Conservation (phyloP, 1,284 basidiomycete species). For the Leccinum laetum region DNA sequence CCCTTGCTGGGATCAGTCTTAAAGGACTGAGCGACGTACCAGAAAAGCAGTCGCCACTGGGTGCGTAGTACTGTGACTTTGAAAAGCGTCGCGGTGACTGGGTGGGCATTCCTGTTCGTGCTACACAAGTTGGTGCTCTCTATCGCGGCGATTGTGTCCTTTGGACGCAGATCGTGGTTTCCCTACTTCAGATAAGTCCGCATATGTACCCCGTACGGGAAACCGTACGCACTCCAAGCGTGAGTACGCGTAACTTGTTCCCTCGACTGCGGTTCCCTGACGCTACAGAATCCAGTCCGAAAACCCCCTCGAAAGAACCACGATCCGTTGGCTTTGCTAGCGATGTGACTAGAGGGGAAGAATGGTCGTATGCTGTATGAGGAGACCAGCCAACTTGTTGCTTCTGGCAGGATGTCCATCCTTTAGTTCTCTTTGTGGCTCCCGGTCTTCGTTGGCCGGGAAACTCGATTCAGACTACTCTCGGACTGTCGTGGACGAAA, state of each 20-base stretch:
- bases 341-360: neutral
- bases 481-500: neutral
- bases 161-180: conserved; percentile 10
- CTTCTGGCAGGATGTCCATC: conserved; percentile 21
- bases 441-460: conserved; percentile 30
- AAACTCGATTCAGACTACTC: conserved; percentile 25
- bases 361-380: conserved; percentile 20
- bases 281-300: neutral
- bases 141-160: conserved; percentile 13
- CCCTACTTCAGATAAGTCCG: neutral
- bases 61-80: conserved; percentile 20
- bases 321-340: neutral
- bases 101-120: conserved; percentile 12
- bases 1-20: neutral
- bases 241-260: neutral
- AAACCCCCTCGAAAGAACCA: neutral
- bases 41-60: conserved; percentile 36
- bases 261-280: neutral
- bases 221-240: neutral
- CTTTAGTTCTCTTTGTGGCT: conserved; percentile 54
- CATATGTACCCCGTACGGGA: neutral
- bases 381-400: conserved; percentile 12
- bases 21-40: conserved; percentile 33
- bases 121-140: conserved; percentile 4
- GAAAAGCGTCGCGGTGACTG: conserved; percentile 30